A percentile compares a stretch with the other conserved stretches of the same genome.
Conservation (phyloP, 331 rosid genomes). For the Acacia concinna region DNA sequence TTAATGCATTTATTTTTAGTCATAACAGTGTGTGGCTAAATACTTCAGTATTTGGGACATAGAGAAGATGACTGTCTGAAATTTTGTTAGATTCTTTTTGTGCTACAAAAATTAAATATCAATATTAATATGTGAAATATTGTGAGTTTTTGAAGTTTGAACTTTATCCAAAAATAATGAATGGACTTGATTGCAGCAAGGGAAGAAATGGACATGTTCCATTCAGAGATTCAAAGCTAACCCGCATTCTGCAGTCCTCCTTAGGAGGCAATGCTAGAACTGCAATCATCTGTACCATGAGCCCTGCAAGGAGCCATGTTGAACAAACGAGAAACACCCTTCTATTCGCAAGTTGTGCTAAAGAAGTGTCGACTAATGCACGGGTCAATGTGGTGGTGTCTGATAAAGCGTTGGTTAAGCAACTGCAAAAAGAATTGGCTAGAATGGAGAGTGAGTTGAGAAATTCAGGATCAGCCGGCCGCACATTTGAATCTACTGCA, state of each 20-base stretch:
- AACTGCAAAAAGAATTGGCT: conserved; percentile 81
- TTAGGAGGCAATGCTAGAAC: conserved; percentile 98
- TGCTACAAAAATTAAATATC: background rate
- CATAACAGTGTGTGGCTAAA: background rate
- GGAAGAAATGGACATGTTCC: conserved; percentile 96
- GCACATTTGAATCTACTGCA: conserved; percentile 48
- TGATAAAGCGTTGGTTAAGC: conserved; percentile 92
- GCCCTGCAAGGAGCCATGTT: conserved; percentile 90
- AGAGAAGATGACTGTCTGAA: conserved; percentile 1
- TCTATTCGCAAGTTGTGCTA: conserved; percentile 96
- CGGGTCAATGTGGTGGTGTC: conserved; percentile 92
- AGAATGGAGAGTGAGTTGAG: conserved; percentile 79
- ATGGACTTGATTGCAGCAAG: conserved; percentile 67
- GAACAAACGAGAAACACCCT: conserved; percentile 96
- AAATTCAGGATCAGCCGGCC: conserved; percentile 45
- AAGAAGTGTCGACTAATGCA: conserved; percentile 88
- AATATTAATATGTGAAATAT: background rate
- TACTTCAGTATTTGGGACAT: background rate
- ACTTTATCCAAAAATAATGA: conserved; percentile 25
- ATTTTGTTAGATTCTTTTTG: background rate
- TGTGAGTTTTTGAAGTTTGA: background rate
- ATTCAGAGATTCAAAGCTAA: conserved; percentile 96
- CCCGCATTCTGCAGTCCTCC: conserved; percentile 95
- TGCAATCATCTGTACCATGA: conserved; percentile 96
- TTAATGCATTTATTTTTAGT: background rate